Conservation (phyloP, 805 yeast species). For the Grigorovia transvaalensis region DNA sequence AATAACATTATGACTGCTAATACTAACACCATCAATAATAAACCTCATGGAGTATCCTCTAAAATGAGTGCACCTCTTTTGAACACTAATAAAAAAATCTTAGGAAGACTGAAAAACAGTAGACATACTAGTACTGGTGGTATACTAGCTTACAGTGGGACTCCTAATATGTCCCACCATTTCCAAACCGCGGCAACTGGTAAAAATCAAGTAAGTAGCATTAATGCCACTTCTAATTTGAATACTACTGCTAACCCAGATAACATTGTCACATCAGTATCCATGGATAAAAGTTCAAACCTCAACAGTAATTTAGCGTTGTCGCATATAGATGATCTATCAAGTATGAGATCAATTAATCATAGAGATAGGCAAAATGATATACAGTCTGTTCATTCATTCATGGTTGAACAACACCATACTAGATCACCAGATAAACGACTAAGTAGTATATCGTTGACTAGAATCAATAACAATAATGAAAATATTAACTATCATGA, state of each 20-base stretch:
- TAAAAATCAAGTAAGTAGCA: background rate
- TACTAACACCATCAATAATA: background rate
- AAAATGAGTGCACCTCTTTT: slow-evolving; percentile 28
- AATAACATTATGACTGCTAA: background rate
- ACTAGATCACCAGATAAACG: slow-evolving; percentile 22
- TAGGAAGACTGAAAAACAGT: slow-evolving; percentile 20
- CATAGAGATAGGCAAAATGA: slow-evolving; percentile 10
- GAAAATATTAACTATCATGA: background rate
- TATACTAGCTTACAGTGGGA: slow-evolving; percentile 9
- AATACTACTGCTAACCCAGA: slow-evolving; percentile 9
- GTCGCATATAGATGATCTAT: slow-evolving; percentile 9
- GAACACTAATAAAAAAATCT: slow-evolving; percentile 18
- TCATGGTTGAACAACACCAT: slow-evolving; percentile 10
- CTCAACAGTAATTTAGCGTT: background rate
- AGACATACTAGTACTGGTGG: slow-evolving; percentile 28
- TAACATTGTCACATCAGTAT: slow-evolving; percentile 1
- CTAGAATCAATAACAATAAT: slow-evolving; percentile 4
- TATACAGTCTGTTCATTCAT: slow-evolving; percentile 19
- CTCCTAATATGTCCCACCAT: slow-evolving; percentile 1
- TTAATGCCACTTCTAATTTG: slow-evolving; percentile 2
- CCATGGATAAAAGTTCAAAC: background rate
- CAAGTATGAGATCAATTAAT: slow-evolving; percentile 14
- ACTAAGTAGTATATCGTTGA: slow-evolving; percentile 13
- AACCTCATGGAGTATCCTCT: slow-evolving; percentile 19
- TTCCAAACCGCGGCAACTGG: background rate